Base-by-base conservation (phyloP, 208 protist species). In the Strigomonas culicis region DNA sequence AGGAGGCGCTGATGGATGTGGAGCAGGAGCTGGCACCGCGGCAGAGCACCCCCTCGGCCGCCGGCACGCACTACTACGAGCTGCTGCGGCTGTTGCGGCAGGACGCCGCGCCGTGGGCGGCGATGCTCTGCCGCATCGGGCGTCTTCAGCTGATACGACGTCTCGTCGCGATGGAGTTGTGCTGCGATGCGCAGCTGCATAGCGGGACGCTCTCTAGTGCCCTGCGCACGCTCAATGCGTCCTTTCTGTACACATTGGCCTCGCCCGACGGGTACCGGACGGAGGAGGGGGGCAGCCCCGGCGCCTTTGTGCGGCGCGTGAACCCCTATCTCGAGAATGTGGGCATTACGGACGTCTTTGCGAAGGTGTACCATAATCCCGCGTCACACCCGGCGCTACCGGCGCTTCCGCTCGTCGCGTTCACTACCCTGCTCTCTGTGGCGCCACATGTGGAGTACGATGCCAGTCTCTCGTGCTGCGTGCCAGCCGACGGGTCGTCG, bases 111-210 rank as follows among this genome's bases (percentile, higher is more conserved):
- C 66, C 75, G 25, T 53, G 77, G 8, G 72, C 65, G 6, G 66
- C 68, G 15, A 52, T 74, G 55, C 22, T 94, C 27, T 76, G 83
- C 51, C 79, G 81, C 27, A 34, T 93, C 19, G 88, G 87, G 0
- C 77, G 88, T 7, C 64, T 91, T 25, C 84, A 86, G 74, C 64
- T 98, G 3, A 80, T 99, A 59, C 81, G 97, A 2, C 68, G 79
- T 39, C 90, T 94, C 63, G 86, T 98, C 55, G 84, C 86, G 10
- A 88, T 94, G 53, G 84, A 96, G 71, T 80, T 99, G 8, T 92
- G 84, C 46, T 78, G 70, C 13, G 69, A 77, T 49, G 82, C 80
- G 59, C 93, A 94, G 70, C 72, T 97, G 21, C 90, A 97, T 63
- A 92, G 88, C 53, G 77, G 86, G 27, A 64, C 79, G 24, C 84